Evolutionary conservation across 768 basidiomycete species (phyloP).

Genomic region (Lentinus brumalis): DNA sequence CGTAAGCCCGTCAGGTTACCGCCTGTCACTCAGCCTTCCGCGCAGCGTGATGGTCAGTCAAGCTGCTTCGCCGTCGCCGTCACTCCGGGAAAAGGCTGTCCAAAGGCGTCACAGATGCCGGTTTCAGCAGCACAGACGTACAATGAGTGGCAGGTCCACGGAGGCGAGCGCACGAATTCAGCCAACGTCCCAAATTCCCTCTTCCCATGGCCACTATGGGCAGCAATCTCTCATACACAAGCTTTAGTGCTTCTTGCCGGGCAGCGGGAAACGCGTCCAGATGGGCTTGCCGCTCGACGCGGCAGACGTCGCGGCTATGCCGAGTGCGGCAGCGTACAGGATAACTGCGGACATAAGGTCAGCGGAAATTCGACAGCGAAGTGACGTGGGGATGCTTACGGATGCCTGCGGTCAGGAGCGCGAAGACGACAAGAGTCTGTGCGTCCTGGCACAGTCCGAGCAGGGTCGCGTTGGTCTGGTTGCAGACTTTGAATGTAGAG

Average conservation of each 20-base stretch:
- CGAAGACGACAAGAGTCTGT: neutral
- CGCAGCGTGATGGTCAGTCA: too few species aligned
- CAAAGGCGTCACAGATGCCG: too few species aligned
- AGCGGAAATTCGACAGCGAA: neutral
- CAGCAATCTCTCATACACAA: neutral
- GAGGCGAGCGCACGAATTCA: too few species aligned
- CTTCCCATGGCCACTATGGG: too few species aligned
- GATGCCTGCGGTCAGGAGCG: neutral
- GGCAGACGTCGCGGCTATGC: neutral
- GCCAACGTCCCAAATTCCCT: too few species aligned
- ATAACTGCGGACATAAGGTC: neutral
- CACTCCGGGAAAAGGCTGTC: too few species aligned
- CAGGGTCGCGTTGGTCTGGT: neutral
- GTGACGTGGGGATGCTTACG: neutral
- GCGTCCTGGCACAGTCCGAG: neutral
- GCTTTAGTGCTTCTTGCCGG: neutral
- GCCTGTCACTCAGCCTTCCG: too few species aligned
- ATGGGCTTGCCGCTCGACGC: constrained; percentile 2
- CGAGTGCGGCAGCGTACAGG: neutral
- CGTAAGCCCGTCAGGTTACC: too few species aligned
- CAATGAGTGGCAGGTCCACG: too few species aligned
- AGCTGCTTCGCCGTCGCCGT: too few species aligned
- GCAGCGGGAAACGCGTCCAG: neutral
- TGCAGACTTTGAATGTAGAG: neutral
- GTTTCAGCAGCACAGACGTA: too few species aligned